phyloP scores from a whole-genome alignment of 2,329 filamentous ascomycete species.

The Aspergillus fijiensis region DNA sequence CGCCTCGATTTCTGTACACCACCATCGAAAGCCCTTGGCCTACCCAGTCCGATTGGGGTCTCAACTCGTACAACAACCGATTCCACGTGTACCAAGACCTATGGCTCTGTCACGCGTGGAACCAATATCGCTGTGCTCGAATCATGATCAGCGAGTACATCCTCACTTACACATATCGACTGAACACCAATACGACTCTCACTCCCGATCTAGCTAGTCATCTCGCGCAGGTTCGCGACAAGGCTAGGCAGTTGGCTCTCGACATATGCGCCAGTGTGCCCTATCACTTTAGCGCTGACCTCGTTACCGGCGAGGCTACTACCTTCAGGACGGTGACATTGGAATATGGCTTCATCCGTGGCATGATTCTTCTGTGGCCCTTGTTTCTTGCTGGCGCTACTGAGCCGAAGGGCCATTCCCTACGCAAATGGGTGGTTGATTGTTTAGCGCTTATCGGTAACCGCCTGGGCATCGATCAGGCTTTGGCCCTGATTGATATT shows the following conservation, averaged over 20 bases:
- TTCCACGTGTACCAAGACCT: slow-evolving; percentile 59
- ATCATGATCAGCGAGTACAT: slow-evolving; percentile 55
- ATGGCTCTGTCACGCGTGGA: slow-evolving; percentile 57
- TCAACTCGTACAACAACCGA: slow-evolving; percentile 46
- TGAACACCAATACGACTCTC: slow-evolving; percentile 24
- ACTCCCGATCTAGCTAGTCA: slow-evolving; percentile 33
- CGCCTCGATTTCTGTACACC: slow-evolving; percentile 30
- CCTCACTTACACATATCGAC: slow-evolving; percentile 28
- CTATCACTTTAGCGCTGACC: slow-evolving; percentile 32
- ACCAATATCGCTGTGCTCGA: slow-evolving; percentile 60
- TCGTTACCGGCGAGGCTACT: slow-evolving; percentile 3
- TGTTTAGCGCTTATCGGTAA: slow-evolving; percentile 36
- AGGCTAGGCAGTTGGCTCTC: slow-evolving; percentile 28
- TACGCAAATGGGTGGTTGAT: slow-evolving; percentile 34
- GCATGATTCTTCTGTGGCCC: slow-evolving; percentile 39
- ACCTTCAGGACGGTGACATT: slow-evolving; percentile 14
- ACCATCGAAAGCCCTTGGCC: slow-evolving; percentile 37
- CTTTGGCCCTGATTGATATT: slow-evolving; percentile 36
- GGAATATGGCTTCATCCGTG: slow-evolving; percentile 32
- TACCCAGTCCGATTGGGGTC: slow-evolving; percentile 24
- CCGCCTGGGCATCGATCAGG: slow-evolving; percentile 40
- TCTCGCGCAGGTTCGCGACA: slow-evolving; percentile 29
- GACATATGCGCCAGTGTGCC: slow-evolving; percentile 43
- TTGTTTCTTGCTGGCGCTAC: slow-evolving; percentile 38
- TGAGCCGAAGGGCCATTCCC: slow-evolving; percentile 26